phyloP scores from a whole-genome alignment of 2,329 filamentous ascomycete species.

The Colletotrichum sp. region DNA sequence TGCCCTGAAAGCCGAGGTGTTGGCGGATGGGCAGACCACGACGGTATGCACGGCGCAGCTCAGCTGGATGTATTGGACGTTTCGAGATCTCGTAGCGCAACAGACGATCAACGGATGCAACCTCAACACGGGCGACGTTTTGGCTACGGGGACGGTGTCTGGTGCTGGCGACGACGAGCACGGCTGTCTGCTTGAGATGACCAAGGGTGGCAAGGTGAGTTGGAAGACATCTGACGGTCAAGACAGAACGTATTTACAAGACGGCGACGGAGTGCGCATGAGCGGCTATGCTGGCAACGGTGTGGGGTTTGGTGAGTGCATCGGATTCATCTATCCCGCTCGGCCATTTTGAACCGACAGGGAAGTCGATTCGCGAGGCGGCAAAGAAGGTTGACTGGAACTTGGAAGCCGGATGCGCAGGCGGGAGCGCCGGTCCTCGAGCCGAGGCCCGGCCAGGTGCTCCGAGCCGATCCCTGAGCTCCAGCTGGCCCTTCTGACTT shows the following conservation, averaged over 20 bases:
- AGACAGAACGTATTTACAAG: constrained; percentile 38
- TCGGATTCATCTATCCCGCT: constrained; percentile 24
- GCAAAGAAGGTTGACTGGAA: neutral
- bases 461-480: neutral
- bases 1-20: constrained; percentile 30
- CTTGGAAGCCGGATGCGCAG: neutral
- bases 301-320: constrained; percentile 44
- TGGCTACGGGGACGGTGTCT: constrained; percentile 46
- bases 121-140: constrained; percentile 42
- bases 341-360: neutral
- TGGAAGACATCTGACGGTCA: constrained; percentile 31
- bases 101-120: constrained; percentile 39
- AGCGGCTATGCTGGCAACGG: constrained; percentile 42
- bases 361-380: neutral
- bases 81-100: constrained; percentile 39
- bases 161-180: constrained; percentile 34
- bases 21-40: constrained; percentile 24
- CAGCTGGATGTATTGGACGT: constrained; percentile 40
- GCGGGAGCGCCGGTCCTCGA: neutral
- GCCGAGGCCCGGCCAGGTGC: neutral
- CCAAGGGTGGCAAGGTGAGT: constrained; percentile 36
- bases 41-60: constrained; percentile 32
- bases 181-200: constrained; percentile 45
- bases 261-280: constrained; percentile 42
- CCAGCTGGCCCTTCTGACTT: neutral